Evolutionary conservation across 2,329 filamentous ascomycete genomes (phyloP).

Genomic region (Curvularia eragrostidis): DNA sequence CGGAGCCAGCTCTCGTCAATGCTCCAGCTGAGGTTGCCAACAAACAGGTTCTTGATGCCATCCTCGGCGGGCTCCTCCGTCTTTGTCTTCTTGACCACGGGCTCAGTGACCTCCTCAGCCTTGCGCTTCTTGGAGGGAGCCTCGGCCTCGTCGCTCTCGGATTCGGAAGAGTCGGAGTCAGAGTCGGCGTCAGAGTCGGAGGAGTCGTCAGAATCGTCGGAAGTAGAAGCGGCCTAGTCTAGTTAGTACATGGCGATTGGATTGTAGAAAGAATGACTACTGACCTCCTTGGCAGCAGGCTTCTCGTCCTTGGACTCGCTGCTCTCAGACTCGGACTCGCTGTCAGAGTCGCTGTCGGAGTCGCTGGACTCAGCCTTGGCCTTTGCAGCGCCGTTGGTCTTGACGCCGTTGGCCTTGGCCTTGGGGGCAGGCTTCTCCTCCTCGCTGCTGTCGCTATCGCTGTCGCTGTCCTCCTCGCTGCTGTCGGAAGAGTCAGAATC

Average conservation of each 20-base stretch:
- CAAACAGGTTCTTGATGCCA: conserved; percentile 75
- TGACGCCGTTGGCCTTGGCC: conserved; percentile 42
- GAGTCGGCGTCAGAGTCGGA: conserved; percentile 50
- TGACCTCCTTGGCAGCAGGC: conserved; percentile 41
- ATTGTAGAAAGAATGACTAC: conserved; percentile 23
- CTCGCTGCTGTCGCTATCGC: conserved; percentile 40
- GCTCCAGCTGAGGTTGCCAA: conserved; percentile 90
- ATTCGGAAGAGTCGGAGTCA: conserved; percentile 38
- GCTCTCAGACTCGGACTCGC: conserved; percentile 28
- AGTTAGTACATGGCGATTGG: conserved; percentile 22
- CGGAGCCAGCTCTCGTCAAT: conserved; percentile 83
- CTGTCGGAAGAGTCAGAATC: conserved; percentile 28
- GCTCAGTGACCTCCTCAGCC: conserved; percentile 61
- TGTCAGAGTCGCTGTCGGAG: conserved; percentile 36
- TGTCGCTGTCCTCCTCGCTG: conserved; percentile 37
- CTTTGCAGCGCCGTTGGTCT: conserved; percentile 45
- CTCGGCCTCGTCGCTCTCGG: conserved; percentile 44
- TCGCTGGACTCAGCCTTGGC: conserved; percentile 50
- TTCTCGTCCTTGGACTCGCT: conserved; percentile 40
- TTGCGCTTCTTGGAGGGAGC: conserved; percentile 70
- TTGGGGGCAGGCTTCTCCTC: conserved; percentile 39
- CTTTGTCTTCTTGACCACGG: conserved; percentile 72
- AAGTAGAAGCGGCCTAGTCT: conserved; percentile 30
- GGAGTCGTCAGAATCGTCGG: conserved; percentile 17
- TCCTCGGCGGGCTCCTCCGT: conserved; percentile 58